These are phyloP conservation scores for Neolentinus lepideus DNA, from an alignment of 1,284 basidiomycete genomes.

Conservation along the genomic window DNA sequence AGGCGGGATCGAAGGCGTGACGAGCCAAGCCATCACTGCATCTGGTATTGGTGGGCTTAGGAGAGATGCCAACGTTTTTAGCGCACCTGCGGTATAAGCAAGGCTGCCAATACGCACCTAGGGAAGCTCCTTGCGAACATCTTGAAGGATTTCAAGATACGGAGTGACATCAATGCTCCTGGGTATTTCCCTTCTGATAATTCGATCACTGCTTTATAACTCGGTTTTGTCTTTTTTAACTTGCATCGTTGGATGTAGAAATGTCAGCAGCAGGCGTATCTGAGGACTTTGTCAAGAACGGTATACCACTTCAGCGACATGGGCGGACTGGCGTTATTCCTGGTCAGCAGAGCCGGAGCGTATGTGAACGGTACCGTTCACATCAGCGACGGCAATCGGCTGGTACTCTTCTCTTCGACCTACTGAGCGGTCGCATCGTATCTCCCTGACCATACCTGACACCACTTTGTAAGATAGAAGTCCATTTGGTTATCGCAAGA, in stretches of 20 bases:
- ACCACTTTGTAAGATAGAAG: too few relatives aligned
- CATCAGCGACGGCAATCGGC: constrained; percentile 64
- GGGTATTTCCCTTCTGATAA: constrained; percentile 66
- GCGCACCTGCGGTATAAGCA: constrained; percentile 66
- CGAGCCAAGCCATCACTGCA: constrained; percentile 51
- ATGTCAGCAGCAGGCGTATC: constrained; percentile 57
- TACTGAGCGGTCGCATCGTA: too few relatives aligned
- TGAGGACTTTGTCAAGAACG: constrained; percentile 30
- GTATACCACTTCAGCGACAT: constrained; percentile 65
- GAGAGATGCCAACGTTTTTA: constrained; percentile 53
- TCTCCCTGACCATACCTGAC: background rate
- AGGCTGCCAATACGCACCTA: constrained; percentile 60
- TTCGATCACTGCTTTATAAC: constrained; percentile 17
- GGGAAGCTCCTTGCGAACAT: constrained; percentile 64
- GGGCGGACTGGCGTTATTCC: constrained; percentile 61
- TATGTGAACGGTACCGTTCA: constrained; percentile 68
- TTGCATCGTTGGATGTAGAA: too few relatives aligned
- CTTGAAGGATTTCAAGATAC: constrained; percentile 64
- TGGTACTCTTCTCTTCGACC: constrained; percentile 24
- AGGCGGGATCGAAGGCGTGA: constrained; percentile 17
- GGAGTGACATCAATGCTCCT: constrained; percentile 65
- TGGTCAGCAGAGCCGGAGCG: constrained; percentile 63
- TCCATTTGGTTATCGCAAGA: too few relatives aligned
- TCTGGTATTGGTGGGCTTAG: constrained; percentile 62
- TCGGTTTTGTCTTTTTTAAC: too few relatives aligned